These are phyloP conservation scores for Arachis hypogaea DNA, from an alignment of 306 rosid species.

Conservation along the genomic window DNA sequence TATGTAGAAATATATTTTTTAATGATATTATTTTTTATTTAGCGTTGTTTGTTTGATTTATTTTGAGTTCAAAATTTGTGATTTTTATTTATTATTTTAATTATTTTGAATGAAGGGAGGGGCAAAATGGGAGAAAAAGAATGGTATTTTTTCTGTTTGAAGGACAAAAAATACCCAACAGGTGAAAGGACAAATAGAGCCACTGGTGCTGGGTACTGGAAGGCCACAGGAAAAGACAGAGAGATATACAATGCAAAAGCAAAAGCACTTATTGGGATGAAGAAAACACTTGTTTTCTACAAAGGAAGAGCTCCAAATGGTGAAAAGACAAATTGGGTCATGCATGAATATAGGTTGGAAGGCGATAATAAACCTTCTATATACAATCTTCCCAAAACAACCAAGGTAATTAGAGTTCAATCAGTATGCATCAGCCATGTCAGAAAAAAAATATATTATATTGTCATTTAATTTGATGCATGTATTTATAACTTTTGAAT, in stretches of 20 bases:
- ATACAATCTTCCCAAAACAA: constrained; percentile 44
- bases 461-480: no score
- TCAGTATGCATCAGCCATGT: no score
- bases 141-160: constrained; percentile 83
- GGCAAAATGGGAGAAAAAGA: constrained; percentile 87
- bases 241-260: constrained; percentile 54
- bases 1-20: no score
- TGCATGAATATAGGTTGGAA: constrained; percentile 85
- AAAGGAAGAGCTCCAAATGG: constrained; percentile 85
- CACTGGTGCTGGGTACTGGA: constrained; percentile 87
- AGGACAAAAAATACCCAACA: constrained; percentile 83
- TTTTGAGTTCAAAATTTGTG: background rate
- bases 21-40: background rate
- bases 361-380: constrained; percentile 39
- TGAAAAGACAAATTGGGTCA: constrained; percentile 82
- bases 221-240: constrained; percentile 93
- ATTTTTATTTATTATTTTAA: background rate
- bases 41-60: background rate
- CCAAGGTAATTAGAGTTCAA: constrained; percentile 47
- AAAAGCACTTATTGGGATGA: constrained; percentile 71
- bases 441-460: no score
- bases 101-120: constrained; percentile 50
- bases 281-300: constrained; percentile 92
- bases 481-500: no score
- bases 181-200: constrained; percentile 90